Percentiles rank a stretch among this genome's conserved stretches.
Evolutionary conservation across 805 yeast species (phyloP).

Genomic region (Nakazawaea ambrosiae): DNA sequence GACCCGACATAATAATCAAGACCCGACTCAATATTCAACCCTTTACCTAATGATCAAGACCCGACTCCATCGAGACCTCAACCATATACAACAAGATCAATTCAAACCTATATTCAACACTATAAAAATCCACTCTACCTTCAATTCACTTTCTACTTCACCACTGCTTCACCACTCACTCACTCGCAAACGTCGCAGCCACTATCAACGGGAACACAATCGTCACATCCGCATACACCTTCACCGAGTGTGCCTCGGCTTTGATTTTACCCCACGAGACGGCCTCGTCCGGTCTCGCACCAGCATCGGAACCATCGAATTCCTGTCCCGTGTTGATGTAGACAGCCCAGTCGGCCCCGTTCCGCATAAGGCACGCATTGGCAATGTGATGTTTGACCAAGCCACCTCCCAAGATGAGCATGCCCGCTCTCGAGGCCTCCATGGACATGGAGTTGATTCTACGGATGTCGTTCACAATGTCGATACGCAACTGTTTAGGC

Average conservation of each 20-base stretch:
- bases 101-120: no score
- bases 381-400: slow-evolving; percentile 94
- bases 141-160: no score
- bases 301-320: slow-evolving; percentile 98
- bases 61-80: no score
- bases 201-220: slow-evolving; percentile 93
- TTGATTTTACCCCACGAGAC: slow-evolving; percentile 98
- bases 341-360: slow-evolving; percentile 98
- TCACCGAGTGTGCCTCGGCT: slow-evolving; percentile 85
- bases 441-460: slow-evolving; percentile 87
- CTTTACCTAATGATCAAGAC: no score
- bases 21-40: no score
- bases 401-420: slow-evolving; percentile 96
- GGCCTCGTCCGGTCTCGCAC: slow-evolving; percentile 99
- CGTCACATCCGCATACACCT: slow-evolving; percentile 93
- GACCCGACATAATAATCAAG: no score
- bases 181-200: slow-evolving; percentile 92
- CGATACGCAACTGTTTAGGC: slow-evolving; percentile 83
- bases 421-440: slow-evolving; percentile 93
- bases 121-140: no score
- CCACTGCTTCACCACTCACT: slow-evolving; percentile 19
- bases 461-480: slow-evolving; percentile 91
- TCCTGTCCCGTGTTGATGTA: slow-evolving; percentile 98
- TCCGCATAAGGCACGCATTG: slow-evolving; percentile 97
- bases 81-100: no score